Base-by-base conservation (phyloP, 1,139 yeast species). In the Hyphopichia burtonii region DNA sequence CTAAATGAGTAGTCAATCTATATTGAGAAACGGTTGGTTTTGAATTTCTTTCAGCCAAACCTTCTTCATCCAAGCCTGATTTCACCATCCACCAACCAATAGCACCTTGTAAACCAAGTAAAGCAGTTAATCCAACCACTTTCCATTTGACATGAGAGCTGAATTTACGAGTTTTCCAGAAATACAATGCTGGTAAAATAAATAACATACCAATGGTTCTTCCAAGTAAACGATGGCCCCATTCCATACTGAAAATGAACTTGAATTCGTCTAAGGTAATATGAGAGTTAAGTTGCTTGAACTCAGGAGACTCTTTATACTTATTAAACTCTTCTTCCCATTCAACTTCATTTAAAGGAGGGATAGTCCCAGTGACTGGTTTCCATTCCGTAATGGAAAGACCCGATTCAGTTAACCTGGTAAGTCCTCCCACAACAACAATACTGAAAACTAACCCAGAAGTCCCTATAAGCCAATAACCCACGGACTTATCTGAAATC, bases 21-120 rank as follows among this genome's bases (percentile, higher is more conserved):
- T 94, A 94, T 59, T 88, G 99, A 6, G 97, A 88, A 2, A 94
- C 99, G 0, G 99, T 89, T 14, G 99, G 99, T 54, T 85, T 86
- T 1, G 96, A 83, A 37, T 79, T 85, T 58, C 96, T 79, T 53
- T 86, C 96, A 27, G 78, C 78, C 44, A 94, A 69, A 55, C 86
- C 84, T 40, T 85, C 78, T 58, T 86, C 86, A 59, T 91, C 96
- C 48, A 94, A 76, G 35, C 99, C 99, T 6, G 96, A 88, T 55
- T 86, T 83, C 44, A 94, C 99, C 99, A 94, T 94, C 99, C 99
- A 94, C 99, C 99, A 94, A 31, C 99, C 99, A 53, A 94, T 86
- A 42, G 84, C 85, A 38, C 99, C 99, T 71, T 94, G 99, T 37
- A 94, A 68, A 11, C 96, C 99, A 44, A 94, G 74, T 41, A 93